phyloP scores from a whole-genome alignment of 2,329 filamentous ascomycete genomes.

The Colletotrichum somersetense region DNA sequence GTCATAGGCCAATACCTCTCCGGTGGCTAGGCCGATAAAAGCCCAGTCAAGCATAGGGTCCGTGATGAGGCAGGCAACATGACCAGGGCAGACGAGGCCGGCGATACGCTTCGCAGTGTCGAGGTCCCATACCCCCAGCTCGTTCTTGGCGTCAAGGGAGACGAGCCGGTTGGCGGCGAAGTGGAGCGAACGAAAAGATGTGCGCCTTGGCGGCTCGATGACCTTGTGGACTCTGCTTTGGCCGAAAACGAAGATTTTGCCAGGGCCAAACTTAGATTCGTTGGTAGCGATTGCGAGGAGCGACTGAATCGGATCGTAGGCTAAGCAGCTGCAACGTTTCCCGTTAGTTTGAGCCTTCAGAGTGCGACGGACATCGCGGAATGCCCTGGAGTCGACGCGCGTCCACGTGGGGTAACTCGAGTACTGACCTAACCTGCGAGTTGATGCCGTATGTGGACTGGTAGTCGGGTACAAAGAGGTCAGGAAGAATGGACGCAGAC shows the following conservation, averaged over 20 bases:
- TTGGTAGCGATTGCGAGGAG: constrained; percentile 92
- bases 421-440: constrained; percentile 73
- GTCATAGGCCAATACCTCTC: constrained; percentile 93
- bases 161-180: constrained; percentile 90
- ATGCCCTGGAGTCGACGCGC: constrained; percentile 33
- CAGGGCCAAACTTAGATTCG: constrained; percentile 86
- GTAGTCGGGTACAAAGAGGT: constrained; percentile 86
- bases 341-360: constrained; percentile 1
- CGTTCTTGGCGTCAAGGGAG: constrained; percentile 86
- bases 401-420: constrained; percentile 38
- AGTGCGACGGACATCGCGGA: not conserved
- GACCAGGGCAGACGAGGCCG: constrained; percentile 81
- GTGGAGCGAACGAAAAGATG: constrained; percentile 81
- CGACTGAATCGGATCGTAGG: constrained; percentile 94
- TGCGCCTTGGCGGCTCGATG: constrained; percentile 76
- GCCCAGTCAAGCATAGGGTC: constrained; percentile 96
- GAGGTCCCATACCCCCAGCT: constrained; percentile 86
- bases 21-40: constrained; percentile 84
- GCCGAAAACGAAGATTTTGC: constrained; percentile 91
- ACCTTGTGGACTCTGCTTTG: constrained; percentile 83
- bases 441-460: constrained; percentile 86
- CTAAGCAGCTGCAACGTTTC: constrained; percentile 74
- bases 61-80: constrained; percentile 79
- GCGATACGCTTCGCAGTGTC: constrained; percentile 75
- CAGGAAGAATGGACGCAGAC: constrained; percentile 82